Evolutionary conservation across 73 alveolate species (phyloP), one percentile per base, ranked within the genome.

Genomic region (Chromera velia): DNA sequence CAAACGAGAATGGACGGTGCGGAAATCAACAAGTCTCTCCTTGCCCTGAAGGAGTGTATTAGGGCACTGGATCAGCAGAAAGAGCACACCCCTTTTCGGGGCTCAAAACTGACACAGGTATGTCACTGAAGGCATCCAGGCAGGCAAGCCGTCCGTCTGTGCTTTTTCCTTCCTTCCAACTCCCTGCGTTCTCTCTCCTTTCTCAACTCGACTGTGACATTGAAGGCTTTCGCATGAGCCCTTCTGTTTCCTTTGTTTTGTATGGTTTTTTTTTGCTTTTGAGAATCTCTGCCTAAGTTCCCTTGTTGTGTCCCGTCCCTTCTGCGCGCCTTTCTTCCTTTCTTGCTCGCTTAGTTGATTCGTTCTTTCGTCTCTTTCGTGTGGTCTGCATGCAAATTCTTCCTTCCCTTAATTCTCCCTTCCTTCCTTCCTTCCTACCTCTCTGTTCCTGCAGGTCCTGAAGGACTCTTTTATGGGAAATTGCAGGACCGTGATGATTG

Each of bases 11-110:
- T 95, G 72, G 99, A 97, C 88, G 99, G 99, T 0, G 99, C 99
- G 27, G 99, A 96, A 85, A 97, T 97, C 87, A 97, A 97, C 89
- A 96, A 97, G 90, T 94, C 99, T 24, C 86, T 97, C 81, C 87
- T 97, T 71, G 99, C 99, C n/a, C 89, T 97, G 68, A 93, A 97
- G 83, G 99, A 97, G 89, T 97, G 99, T 85, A 97, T 97, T 71
- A 88, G 99, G 73, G 99, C 99, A 49, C 90, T 97, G 68, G 99
- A 97, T 75, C 93, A 91, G 81, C 97, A 94, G 74, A 89, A 96
- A 89, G 91, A 89, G 83, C 99, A 97, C 87, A 90, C 96, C 28
- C 99, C 99, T 27, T 97, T 97, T 77, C 93, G 99, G 84, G 99
- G 99, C 13, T 93, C 98, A 86, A 97, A 97, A 83, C 90, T 97